A percentile compares a stretch with the other conserved stretches of the same genome.
These are phyloP conservation scores for Monosporascus sp. DNA, from an alignment of 2,329 filamentous ascomycete species.

Conservation along the genomic window DNA sequence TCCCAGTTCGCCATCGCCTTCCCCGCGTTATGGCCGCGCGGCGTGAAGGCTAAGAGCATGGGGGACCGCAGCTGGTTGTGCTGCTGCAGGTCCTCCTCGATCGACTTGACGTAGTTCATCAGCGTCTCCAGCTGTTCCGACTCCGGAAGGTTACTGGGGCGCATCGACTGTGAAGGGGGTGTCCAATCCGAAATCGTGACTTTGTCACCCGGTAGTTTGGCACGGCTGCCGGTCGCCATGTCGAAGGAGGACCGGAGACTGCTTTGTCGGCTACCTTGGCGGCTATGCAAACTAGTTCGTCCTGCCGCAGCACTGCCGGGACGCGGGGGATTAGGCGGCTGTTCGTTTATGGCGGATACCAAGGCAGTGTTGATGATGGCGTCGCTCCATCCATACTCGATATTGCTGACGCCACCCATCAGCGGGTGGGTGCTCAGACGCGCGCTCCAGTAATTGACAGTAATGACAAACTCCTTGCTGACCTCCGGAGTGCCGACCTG, in stretches of 20 bases:
- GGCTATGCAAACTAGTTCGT: constrained; percentile 42
- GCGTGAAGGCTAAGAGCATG: constrained; percentile 86
- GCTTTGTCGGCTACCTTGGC: constrained; percentile 28
- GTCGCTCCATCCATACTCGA: constrained; percentile 96
- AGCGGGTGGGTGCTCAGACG: constrained; percentile 89
- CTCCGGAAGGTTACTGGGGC: constrained; percentile 72
- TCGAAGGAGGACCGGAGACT: constrained; percentile 59
- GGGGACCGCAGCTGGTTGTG: constrained; percentile 86
- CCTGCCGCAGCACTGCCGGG: constrained; percentile 45
- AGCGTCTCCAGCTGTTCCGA: constrained; percentile 74
- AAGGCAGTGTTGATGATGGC: constrained; percentile 62
- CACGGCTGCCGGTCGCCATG: constrained; percentile 51
- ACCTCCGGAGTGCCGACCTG: constrained; percentile 95
- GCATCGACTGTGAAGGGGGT: constrained; percentile 85
- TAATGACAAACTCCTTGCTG: constrained; percentile 86
- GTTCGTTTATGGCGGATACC: constrained; percentile 48
- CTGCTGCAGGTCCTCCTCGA: constrained; percentile 77
- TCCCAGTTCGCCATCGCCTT: constrained; percentile 97
- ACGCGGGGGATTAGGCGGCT: constrained; percentile 32
- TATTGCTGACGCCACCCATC: constrained; percentile 88
- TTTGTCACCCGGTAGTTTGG: constrained; percentile 76
- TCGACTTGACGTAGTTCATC: constrained; percentile 71
- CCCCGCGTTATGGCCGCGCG: constrained; percentile 70
- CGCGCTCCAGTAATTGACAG: constrained; percentile 97
- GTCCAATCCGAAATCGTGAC: constrained; percentile 82